Conservation (phyloP, 2,329 filamentous ascomycete genomes). For the Biscogniauxia mediterranea region DNA sequence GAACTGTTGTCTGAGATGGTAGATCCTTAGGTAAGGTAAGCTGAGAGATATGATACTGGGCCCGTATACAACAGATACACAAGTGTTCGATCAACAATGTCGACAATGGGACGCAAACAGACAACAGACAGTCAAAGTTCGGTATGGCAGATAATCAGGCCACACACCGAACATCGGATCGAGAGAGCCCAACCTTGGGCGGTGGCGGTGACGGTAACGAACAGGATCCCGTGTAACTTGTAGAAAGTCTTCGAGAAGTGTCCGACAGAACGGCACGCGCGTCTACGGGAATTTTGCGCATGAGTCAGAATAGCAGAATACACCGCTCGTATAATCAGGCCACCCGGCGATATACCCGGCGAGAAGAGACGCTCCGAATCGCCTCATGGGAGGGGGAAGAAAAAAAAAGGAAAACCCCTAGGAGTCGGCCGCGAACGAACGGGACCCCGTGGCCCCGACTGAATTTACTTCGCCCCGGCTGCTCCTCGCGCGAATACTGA, state of each 20-base stretch:
- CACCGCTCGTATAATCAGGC: background rate
- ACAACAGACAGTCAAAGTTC: background rate
- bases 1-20: background rate
- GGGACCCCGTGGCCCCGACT: background rate
- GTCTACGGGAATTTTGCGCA: background rate
- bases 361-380: background rate
- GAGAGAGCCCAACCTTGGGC: background rate
- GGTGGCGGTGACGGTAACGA: background rate
- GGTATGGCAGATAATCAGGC: background rate
- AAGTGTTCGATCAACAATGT: no score
- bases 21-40: background rate
- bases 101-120: background rate
- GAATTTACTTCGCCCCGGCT: background rate
- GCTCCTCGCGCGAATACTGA: background rate
- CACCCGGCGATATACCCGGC: background rate
- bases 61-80: background rate
- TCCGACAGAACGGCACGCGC: background rate
- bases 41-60: background rate
- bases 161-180: background rate
- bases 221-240: background rate
- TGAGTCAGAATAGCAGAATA: background rate
- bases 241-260: background rate
- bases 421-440: no score
- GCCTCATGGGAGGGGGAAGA: background rate
- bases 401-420: no score